These are phyloP conservation scores for Sporobolomyces pararoseus DNA, from an alignment of 768 basidiomycete species.

Conservation along the genomic window DNA sequence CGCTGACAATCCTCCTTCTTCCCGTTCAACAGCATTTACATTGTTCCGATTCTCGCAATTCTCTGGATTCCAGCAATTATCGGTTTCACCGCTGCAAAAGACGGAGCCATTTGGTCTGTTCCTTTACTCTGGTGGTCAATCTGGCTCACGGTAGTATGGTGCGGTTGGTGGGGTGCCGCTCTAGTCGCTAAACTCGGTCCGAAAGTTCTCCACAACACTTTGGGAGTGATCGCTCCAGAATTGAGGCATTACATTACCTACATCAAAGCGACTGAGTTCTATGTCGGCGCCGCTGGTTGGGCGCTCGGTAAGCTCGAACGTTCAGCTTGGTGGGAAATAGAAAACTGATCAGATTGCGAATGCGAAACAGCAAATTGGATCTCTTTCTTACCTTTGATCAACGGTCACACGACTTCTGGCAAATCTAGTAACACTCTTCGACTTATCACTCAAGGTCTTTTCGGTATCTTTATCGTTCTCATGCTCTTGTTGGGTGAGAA, in stretches of 20 bases:
- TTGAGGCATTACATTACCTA: conserved; percentile 75
- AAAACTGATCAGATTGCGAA: background rate
- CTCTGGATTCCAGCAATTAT: conserved; percentile 74
- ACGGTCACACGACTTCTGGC: conserved; percentile 42
- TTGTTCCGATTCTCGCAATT: conserved; percentile 63
- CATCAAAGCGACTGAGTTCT: conserved; percentile 64
- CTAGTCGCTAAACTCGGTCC: conserved; percentile 57
- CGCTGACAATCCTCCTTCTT: conserved; percentile 49
- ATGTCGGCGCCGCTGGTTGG: conserved; percentile 43
- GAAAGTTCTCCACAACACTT: conserved; percentile 52
- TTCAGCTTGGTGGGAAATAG: background rate
- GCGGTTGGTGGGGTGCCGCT: conserved; percentile 76
- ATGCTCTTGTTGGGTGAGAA: conserved; percentile 75
- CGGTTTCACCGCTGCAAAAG: conserved; percentile 56
- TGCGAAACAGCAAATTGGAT: conserved; percentile 61
- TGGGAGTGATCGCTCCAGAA: conserved; percentile 70
- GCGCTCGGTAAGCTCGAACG: conserved; percentile 26
- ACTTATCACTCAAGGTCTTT: conserved; percentile 64
- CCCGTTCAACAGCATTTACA: conserved; percentile 56
- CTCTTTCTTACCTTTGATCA: conserved; percentile 67
- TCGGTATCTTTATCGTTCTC: conserved; percentile 67
- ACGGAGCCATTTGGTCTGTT: conserved; percentile 57
- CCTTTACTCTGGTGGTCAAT: conserved; percentile 50
- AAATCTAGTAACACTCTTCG: conserved; percentile 52
- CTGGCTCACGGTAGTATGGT: conserved; percentile 77